Conservation (phyloP, 768 basidiomycete genomes). For the button mushroom (Agaricus bisporus) region DNA sequence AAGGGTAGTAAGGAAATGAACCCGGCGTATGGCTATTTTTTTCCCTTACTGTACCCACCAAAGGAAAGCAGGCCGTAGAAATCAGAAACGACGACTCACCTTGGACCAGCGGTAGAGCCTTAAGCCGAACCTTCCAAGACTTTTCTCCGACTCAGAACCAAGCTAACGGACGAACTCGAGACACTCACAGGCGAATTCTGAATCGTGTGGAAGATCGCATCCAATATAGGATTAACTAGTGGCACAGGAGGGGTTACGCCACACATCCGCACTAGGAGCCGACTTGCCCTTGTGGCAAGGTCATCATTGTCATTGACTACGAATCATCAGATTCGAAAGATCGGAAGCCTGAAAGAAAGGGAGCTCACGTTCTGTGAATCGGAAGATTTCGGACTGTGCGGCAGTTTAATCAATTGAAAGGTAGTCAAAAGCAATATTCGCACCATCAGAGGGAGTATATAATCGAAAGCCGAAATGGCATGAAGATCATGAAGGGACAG, state of each 20-base stretch:
- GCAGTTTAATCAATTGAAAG: constrained; percentile 2
- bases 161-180: neutral
- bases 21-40: neutral
- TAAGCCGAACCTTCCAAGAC: constrained; percentile 87
- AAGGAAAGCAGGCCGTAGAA: neutral
- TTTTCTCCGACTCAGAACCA: constrained; percentile 21
- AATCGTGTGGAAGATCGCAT: constrained; percentile 71
- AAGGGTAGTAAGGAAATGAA: neutral
- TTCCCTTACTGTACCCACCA: neutral
- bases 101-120: constrained; percentile 81
- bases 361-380: constrained; percentile 60
- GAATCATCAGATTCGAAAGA: constrained; percentile 2
- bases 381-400: constrained; percentile 62
- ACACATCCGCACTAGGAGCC: constrained; percentile 78
- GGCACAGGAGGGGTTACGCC: constrained; percentile 73
- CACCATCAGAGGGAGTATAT: constrained; percentile 78
- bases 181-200: constrained; percentile 61
- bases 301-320: constrained; percentile 73
- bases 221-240: constrained; percentile 63
- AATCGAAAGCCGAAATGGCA: constrained; percentile 72
- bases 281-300: constrained; percentile 54
- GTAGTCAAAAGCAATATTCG: constrained; percentile 14
- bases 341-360: neutral
- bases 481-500: constrained; percentile 71
- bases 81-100: constrained; percentile 28